Percentiles rank a stretch among this genome's conserved stretches.
phyloP scores from a whole-genome alignment of 2,329 filamentous ascomycete species.

The Bipolaris zeicola region DNA sequence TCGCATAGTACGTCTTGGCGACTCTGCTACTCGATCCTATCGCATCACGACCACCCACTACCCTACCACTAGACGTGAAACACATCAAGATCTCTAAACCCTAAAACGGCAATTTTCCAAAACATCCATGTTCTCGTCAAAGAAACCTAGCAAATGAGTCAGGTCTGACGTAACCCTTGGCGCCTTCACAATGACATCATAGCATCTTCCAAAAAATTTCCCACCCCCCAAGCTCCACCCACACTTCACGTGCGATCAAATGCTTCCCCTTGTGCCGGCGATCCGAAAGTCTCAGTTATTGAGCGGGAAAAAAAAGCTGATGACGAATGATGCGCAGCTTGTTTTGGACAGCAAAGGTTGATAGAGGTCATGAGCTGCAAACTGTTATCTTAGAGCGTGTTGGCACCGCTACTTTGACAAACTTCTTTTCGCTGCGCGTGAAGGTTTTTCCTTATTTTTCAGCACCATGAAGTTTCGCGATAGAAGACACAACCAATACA shows the following conservation, averaged over 20 bases:
- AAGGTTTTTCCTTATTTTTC: neutral
- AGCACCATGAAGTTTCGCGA: constrained; percentile 28
- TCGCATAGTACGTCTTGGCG: no score
- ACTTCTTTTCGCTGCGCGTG: neutral
- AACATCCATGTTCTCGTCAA: neutral
- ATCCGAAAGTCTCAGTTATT: constrained; percentile 5
- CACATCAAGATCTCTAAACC: no score
- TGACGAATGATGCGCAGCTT: constrained; percentile 13
- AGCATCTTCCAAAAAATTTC: neutral
- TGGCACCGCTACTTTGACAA: neutral
- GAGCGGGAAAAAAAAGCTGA: neutral
- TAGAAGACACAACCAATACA: constrained; percentile 19
- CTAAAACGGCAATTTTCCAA: no score
- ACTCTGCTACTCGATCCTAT: no score
- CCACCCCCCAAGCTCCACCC: neutral
- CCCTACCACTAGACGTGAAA: no score
- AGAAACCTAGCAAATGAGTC: neutral
- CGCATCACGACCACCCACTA: no score
- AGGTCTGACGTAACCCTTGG: neutral
- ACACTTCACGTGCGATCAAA: neutral
- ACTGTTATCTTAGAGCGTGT: neutral
- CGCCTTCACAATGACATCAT: constrained; percentile 6
- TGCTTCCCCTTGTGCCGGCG: constrained; percentile 4
- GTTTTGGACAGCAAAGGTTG: neutral
- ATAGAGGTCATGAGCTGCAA: constrained; percentile 3